Evolutionary conservation across 2,329 filamentous ascomycete genomes (phyloP).

Genomic region (Zymoseptoria pseudotritici): DNA sequence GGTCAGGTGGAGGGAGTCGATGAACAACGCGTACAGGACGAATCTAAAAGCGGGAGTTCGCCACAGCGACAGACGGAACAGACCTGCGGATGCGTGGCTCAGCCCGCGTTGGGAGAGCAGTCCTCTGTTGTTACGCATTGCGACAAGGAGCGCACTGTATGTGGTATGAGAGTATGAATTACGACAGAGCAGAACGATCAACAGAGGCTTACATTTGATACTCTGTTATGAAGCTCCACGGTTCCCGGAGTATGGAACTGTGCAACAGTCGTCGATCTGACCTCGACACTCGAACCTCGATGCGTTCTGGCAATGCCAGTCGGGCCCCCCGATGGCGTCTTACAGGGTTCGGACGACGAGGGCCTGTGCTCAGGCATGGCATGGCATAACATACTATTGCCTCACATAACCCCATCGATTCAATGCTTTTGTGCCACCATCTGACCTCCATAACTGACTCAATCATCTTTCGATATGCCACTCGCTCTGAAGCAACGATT

Average conservation of each 20-base stretch:
- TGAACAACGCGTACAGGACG: not conserved
- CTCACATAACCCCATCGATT: not conserved
- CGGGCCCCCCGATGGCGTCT: not conserved
- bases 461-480: not conserved
- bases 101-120: too few relatives aligned
- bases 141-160: not conserved
- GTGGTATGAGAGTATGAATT: not conserved
- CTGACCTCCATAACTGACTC: not conserved
- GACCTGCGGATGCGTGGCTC: not conserved
- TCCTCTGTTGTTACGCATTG: not conserved
- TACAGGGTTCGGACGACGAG: not conserved
- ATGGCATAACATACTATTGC: not conserved
- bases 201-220: not conserved
- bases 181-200: not conserved
- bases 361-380: not conserved
- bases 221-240: not conserved
- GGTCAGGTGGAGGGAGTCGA: not conserved
- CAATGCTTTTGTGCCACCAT: not conserved
- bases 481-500: not conserved
- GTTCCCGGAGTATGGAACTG: not conserved
- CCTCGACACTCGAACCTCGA: not conserved
- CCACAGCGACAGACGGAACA: not conserved
- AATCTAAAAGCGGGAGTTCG: not conserved
- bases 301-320: not conserved
- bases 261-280: not conserved